A percentile compares a stretch with the other conserved stretches of the same genome.
These are phyloP conservation scores for Oryza coarctata DNA, from an alignment of 176 grass and related monocot genomes.

Conservation along the genomic window DNA sequence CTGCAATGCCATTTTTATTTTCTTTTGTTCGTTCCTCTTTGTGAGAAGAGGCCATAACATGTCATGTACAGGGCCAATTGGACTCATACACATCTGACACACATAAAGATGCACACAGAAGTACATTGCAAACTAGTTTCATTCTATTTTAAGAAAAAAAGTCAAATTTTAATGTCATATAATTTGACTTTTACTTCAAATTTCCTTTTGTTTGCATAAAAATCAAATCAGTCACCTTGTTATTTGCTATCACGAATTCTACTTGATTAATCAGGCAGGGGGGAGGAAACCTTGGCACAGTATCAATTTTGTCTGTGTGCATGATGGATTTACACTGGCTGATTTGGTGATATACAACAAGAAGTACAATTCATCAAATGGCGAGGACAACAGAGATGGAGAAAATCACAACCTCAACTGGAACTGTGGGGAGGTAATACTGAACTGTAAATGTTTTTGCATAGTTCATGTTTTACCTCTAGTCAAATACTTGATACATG, in stretches of 20 bases:
- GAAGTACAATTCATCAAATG: conserved; percentile 84
- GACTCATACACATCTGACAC: neutral
- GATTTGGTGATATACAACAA: conserved; percentile 96
- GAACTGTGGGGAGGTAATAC: conserved; percentile 91
- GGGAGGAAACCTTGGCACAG: conserved; percentile 97
- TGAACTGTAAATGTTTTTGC: conserved; percentile 11
- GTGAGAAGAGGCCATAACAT: neutral
- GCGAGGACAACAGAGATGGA: conserved; percentile 88
- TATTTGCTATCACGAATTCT: conserved; percentile 22
- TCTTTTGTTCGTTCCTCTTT: neutral
- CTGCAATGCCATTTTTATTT: neutral
- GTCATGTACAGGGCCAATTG: neutral
- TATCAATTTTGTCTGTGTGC: conserved; percentile 94
- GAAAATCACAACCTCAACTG: conserved; percentile 98
- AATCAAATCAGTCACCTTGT: neutral
- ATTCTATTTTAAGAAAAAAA: conserved; percentile 3
- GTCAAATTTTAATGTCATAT: neutral
- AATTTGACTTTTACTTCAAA: neutral
- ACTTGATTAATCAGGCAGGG: conserved; percentile 56
- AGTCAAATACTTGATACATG: conserved; percentile 26
- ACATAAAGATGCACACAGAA: neutral
- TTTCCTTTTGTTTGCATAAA: neutral
- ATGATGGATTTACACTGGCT: conserved; percentile 95
- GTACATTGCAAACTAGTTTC: neutral
- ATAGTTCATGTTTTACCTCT: conserved; percentile 26